Evolutionary conservation across 176 grass and related monocot genomes (phyloP), one percentile per base, ranked within the genome.

Genomic region (Raddia distichophylla): DNA sequence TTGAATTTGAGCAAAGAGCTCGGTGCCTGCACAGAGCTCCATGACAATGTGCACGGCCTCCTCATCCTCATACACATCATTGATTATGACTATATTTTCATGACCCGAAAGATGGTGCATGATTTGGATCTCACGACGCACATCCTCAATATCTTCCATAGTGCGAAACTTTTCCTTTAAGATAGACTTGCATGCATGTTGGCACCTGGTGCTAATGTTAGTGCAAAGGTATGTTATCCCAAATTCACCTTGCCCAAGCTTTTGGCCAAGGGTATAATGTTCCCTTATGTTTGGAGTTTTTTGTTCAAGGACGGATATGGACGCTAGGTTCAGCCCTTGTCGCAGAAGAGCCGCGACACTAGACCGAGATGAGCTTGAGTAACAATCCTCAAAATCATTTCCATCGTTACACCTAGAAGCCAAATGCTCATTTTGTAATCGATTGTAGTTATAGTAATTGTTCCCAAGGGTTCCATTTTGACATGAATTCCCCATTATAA

Each of bases 101-200:
- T 90, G 86, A 33, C 88, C 90, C 6, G 93, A 82, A 66, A 93
- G 82, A 65, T 93, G 86, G 44, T 93, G 90, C 88, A 96, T 90
- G 74, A 96, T 91, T 75, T 91, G 90, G 48, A 96, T 93, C 88
- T 96, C 93, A 73, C 93, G 65, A 13, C 86, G 83, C n/a, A 90
- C 93, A 63, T 96, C 90, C 83, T 93, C 93, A 40, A 93, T 66
- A 56, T 96, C 93, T 62, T 86, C 40, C 64, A 58, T 82, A 27
- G 62, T 55, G 9, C 20, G 15, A 51, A 96, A 80, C 75, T 82
- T 92, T 8, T 42, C 37, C 84, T 93, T 96, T 14, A 77, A 44
- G 60, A 93, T 81, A 18, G 90, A 86, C 64, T 96, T 96, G 90
- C 93, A 93, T 10, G 90, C 93, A 40, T 89, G 93, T 20, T 93